Evolutionary conservation across 2,329 filamentous ascomycete species (phyloP).

Genomic region (Boeremia lycopersici): DNA sequence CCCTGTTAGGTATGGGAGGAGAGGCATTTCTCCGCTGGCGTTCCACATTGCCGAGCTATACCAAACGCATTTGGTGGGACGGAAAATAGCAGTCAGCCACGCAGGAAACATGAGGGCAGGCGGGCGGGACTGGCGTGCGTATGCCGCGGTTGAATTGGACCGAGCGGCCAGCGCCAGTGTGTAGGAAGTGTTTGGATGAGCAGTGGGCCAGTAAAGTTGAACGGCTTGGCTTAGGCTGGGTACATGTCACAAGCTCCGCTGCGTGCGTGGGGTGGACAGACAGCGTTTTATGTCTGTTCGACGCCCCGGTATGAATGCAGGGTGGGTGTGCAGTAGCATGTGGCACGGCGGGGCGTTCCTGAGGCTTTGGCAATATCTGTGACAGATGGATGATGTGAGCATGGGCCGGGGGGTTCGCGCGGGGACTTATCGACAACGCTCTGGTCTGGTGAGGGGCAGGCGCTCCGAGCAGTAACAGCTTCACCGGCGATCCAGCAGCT

Average conservation of each 20-base stretch:
- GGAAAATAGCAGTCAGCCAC: constrained; percentile 11
- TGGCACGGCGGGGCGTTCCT: constrained; percentile 18
- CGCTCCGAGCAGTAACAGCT: constrained; percentile 12
- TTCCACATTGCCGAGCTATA: constrained; percentile 18
- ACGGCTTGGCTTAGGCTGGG: constrained; percentile 17
- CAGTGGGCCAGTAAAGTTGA: constrained; percentile 18
- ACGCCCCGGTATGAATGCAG: constrained; percentile 15
- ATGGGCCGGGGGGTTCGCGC: constrained; percentile 11
- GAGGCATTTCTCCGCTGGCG: constrained; percentile 18
- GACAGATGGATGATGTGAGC: constrained; percentile 19
- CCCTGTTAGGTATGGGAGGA: constrained; percentile 12
- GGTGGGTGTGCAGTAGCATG: constrained; percentile 8
- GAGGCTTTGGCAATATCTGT: constrained; percentile 25
- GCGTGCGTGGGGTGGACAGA: constrained; percentile 32
- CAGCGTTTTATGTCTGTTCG: constrained; percentile 27
- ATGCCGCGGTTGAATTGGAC: constrained; percentile 13
- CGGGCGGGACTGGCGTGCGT: constrained; percentile 5
- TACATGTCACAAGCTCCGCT: constrained; percentile 12
- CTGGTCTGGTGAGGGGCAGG: constrained; percentile 12
- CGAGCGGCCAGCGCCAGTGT: constrained; percentile 17
- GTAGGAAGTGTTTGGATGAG: constrained; percentile 21
- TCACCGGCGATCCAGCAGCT: constrained; percentile 8
- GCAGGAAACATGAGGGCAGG: constrained; percentile 9
- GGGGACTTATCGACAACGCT: constrained; percentile 17
- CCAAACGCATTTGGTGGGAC: constrained; percentile 11